Conservation (phyloP, 192 early-diverging fungal genomes). For the Phycomyces blakesleeanus region DNA sequence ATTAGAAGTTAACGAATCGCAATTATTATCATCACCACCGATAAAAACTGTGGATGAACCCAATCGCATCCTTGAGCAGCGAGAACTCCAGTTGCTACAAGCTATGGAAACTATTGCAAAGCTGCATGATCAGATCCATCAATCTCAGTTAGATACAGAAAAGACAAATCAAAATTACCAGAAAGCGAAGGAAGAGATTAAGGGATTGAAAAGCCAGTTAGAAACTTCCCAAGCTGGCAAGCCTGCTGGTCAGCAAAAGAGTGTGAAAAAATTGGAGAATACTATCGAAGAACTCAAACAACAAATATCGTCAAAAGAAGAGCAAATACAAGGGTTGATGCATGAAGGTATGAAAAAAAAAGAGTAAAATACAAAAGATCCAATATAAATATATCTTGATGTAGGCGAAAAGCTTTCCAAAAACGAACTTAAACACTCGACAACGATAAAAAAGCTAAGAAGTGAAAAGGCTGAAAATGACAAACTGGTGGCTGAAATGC, state of each 20-base stretch:
- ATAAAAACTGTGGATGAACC: neutral
- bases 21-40: too few relatives aligned
- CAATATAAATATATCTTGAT: constrained; percentile 16
- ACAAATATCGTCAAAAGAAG: constrained; percentile 40
- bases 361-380: neutral
- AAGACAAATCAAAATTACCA: neutral
- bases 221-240: too few relatives aligned
- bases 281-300: constrained; percentile 41
- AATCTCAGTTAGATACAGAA: constrained; percentile 36
- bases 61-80: constrained; percentile 35
- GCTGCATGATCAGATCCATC: constrained; percentile 41
- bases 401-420: constrained; percentile 76
- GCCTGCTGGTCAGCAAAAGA: neutral
- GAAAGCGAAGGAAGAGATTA: neutral
- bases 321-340: constrained; percentile 44
- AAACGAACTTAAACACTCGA: constrained; percentile 66
- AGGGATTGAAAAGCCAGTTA: neutral
- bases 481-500: constrained; percentile 41
- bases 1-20: too few relatives aligned
- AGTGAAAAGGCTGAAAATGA: constrained; percentile 62
- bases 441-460: constrained; percentile 70
- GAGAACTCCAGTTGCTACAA: constrained; percentile 45
- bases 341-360: constrained; percentile 35
- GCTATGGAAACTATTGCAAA: constrained; percentile 49
- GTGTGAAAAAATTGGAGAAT: constrained; percentile 26